Evolutionary conservation across 768 basidiomycete species (phyloP).

Genomic region (Solioccasus polychromus): DNA sequence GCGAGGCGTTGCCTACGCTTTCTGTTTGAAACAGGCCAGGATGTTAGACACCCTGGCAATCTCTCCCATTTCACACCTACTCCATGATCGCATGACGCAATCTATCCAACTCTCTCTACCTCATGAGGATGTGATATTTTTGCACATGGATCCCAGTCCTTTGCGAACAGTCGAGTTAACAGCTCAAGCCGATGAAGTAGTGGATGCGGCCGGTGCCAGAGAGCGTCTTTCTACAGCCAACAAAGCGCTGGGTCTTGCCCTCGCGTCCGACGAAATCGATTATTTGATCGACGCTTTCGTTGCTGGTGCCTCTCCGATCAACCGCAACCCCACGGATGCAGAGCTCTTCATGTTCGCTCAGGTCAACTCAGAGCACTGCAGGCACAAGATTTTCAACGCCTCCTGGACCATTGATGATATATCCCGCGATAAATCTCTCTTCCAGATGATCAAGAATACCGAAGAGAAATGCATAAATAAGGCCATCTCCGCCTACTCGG

Average conservation of each 20-base stretch:
- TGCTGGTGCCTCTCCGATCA: slow-evolving; percentile 60
- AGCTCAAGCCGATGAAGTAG: slow-evolving; percentile 18
- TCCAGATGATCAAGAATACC: slow-evolving; percentile 97
- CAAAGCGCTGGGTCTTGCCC: slow-evolving; percentile 81
- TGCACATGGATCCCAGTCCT: slow-evolving; percentile 59
- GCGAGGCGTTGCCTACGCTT: slow-evolving; percentile 70
- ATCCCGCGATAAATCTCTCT: slow-evolving; percentile 68
- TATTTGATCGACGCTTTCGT: slow-evolving; percentile 91
- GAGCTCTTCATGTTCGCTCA: slow-evolving; percentile 99
- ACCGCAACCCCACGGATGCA: slow-evolving; percentile 90
- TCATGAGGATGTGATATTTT: slow-evolving; percentile 52
- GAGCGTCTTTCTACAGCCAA: slow-evolving; percentile 75
- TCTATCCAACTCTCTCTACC: slow-evolving; percentile 60
- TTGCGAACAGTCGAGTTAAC: slow-evolving; percentile 69
- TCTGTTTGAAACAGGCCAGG: slow-evolving; percentile 45
- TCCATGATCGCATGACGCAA: slow-evolving; percentile 99
- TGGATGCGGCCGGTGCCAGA: slow-evolving; percentile 42
- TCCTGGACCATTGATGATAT: slow-evolving; percentile 86
- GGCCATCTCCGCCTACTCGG: slow-evolving; percentile 95
- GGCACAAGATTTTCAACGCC: slow-evolving; percentile 99
- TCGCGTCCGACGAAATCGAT: slow-evolving; percentile 85
- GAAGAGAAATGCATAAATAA: slow-evolving; percentile 71
- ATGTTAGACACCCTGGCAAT: slow-evolving; percentile 47
- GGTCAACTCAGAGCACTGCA: slow-evolving; percentile 99
- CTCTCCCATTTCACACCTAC: slow-evolving; percentile 56